Evolutionary conservation across 352 stramenopile genomes (phyloP), one percentile per base, ranked within the genome.

Genomic region (Globisporangium alternatum): DNA sequence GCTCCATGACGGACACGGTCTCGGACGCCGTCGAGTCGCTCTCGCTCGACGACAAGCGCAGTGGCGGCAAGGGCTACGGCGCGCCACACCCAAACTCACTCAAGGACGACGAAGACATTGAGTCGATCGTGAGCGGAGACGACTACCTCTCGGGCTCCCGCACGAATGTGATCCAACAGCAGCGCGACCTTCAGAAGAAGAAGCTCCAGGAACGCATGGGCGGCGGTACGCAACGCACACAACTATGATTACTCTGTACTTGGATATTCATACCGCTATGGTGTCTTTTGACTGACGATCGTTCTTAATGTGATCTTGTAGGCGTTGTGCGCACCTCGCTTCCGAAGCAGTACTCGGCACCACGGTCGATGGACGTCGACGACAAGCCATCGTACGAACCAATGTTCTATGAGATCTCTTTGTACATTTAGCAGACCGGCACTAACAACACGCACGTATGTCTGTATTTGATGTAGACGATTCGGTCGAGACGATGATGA

Each of bases 101-200:
- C 56, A 87, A 92, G 55, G 86, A 95, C 58, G 84, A 90, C 59
- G 78, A 92, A 35, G 83, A 91, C 51, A 75, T 93, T 35, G 84
- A 93, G 44, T 63, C 72, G 9, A 74, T 81, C 12, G 74, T 76
- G 10, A 74, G 77, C 37, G 78, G 78, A 4, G 65, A 69, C 19
- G 78, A 90, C 48, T 90, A 83, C 65, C 54, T 89, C 15, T 79
- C 75, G 0, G 86, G 82, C 28, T 87, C 83, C 19, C 78, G 86
- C 33, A 90, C 82, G 10, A 89, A 58, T 56, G 86, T 93, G 21
- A 93, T 95, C 56, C 83, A 95, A 65, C 86, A 95, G 65, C 86
- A 95, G 61, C 83, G 84, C 2, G 86, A 95, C 31, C 64, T 93
- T 21, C 86, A 95, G 70, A 95, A 92, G 74, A 95, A 93, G 65